Evolutionary conservation across 768 basidiomycete species (phyloP), one percentile per base, ranked within the genome.

Genomic region (Tylopilus intermedius): DNA sequence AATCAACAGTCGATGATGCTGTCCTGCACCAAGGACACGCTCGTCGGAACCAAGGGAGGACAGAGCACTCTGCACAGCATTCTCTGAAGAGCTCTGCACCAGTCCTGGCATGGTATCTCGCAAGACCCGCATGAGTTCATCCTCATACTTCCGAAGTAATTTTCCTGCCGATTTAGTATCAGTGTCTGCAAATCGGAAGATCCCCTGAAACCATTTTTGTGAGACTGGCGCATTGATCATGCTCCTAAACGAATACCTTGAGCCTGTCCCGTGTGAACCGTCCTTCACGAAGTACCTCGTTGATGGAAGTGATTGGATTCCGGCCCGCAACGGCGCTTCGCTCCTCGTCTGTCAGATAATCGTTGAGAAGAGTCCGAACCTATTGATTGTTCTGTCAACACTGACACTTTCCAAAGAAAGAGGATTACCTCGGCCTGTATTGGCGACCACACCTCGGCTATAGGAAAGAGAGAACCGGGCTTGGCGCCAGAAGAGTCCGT

Each of bases 41-140:
- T 94, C 90, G 49, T 93, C 91, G 15, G 79, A 76, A 13, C 81
- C 83, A 32, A 82, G 76, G 49, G 73, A 79, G 22, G 79, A 77
- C 24, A 87, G 59, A 22, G 84, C 78, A 24, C 53, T 72, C 61
- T 87, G 87, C 0, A 81, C 72, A n/a, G 79, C 69, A 59, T 79
- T 83, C 44, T 88, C 85, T 0, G 79, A 71, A 8, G 80, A 71
- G 35, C 81, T 81, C 39, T 89, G 83, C 8, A 93, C 94, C 40
- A 99, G 79, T 18, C 96, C 96, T 0, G 96, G 96, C 67, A 97
- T 94, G 0, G 90, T 94, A 37, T 92, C 86, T 66, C 87, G 88
- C 27, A 99, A 77, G 1, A 90, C 82, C 37, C 80, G 79, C 21
- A 84, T 88, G 27, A 99, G 78, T 43, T 88, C 85, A 52, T 95